Percentiles rank a stretch among this genome's conserved stretches.
phyloP scores from a whole-genome alignment of 768 basidiomycete species.

The Rhodotorula graminis region DNA sequence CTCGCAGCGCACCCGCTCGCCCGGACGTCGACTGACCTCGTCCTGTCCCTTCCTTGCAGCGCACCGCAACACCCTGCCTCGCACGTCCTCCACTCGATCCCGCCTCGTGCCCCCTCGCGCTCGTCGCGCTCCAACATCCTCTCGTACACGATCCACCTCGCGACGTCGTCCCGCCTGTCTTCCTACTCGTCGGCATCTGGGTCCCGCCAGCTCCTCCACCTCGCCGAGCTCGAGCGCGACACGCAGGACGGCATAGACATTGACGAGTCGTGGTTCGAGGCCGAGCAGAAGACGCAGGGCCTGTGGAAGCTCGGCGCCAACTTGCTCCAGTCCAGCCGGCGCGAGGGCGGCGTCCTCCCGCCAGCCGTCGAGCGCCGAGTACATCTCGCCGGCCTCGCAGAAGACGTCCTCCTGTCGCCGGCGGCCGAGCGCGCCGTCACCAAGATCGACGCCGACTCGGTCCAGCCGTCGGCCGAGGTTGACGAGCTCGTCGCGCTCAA shows the following conservation, averaged over 20 bases:
- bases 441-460: constrained; percentile 16
- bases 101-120: constrained; percentile 36
- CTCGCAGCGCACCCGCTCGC: too few species aligned
- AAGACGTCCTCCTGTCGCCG: constrained; percentile 27
- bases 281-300: constrained; percentile 33
- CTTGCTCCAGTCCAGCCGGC: constrained; percentile 9
- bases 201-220: constrained; percentile 23
- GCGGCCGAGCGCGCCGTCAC: constrained; percentile 20
- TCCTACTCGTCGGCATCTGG: constrained; percentile 21
- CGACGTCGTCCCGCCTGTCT: constrained; percentile 31
- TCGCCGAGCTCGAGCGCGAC: constrained; percentile 17
- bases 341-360: constrained; percentile 11
- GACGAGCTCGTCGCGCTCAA: constrained; percentile 23
- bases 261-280: constrained; percentile 23
- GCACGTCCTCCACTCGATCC: constrained; percentile 35
- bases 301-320: constrained; percentile 33
- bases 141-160: constrained; percentile 38
- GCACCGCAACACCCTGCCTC: constrained; percentile 39
- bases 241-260: background rate
- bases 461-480: constrained; percentile 13
- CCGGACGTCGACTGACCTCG: background rate
- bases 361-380: constrained; percentile 29
- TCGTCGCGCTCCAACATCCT: constrained; percentile 39
- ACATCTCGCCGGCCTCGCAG: constrained; percentile 9
- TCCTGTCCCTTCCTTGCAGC: background rate